A percentile compares a stretch with the other conserved stretches of the same genome.
Evolutionary conservation across 768 basidiomycete genomes (phyloP).

Genomic region (Mycena rosella): DNA sequence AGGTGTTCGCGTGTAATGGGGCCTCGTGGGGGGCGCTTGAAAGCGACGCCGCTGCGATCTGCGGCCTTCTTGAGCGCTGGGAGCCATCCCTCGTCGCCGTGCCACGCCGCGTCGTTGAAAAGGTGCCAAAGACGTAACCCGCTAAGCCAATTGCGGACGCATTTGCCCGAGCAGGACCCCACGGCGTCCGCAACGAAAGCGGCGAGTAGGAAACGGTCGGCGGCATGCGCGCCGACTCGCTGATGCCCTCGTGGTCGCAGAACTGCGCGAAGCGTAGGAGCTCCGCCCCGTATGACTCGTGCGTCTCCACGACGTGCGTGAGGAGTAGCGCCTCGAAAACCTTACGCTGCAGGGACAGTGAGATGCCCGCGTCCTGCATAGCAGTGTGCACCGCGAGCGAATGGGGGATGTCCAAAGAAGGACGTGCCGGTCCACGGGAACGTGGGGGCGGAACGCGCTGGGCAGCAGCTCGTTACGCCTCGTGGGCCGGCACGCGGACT

Average conservation of each 20-base stretch:
- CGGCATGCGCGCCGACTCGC: not conserved
- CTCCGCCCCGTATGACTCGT: not conserved
- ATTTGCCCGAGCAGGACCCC: not conserved
- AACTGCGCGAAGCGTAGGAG: not conserved
- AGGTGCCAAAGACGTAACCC: conserved; percentile 1
- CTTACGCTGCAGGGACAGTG: not conserved
- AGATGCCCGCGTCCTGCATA: not conserved
- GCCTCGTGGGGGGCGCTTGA: not conserved
- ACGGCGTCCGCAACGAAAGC: not conserved
- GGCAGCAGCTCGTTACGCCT: not conserved
- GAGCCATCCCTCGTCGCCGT: not conserved
- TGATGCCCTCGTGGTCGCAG: not conserved
- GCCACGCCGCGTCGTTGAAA: not conserved
- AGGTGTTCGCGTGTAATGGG: not conserved
- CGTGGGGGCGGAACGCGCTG: not conserved
- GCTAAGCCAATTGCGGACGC: not conserved
- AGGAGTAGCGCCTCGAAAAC: not conserved
- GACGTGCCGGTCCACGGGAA: not conserved
- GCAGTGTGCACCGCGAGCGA: not conserved
- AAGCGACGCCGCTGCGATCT: not conserved
- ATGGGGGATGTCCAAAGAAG: not conserved
- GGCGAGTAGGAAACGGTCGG: not conserved
- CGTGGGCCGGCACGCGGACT: too few species aligned
- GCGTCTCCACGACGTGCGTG: not conserved
- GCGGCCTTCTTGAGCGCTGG: not conserved